Conservation (phyloP, 2,329 filamentous ascomycete species). For the Rasamsonia emersonii region DNA sequence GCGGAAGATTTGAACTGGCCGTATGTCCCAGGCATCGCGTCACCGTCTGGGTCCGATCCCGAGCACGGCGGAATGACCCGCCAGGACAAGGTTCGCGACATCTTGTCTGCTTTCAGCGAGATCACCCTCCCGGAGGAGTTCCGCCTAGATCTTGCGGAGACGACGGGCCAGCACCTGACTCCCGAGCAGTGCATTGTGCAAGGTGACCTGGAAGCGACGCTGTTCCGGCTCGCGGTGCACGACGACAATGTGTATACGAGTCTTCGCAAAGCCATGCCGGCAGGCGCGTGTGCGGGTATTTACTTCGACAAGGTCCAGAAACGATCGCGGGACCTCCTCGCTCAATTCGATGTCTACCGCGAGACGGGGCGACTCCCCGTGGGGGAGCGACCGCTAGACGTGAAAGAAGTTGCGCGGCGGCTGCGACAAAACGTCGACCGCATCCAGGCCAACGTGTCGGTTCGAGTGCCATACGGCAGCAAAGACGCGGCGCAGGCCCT, state of each 20-base stretch:
- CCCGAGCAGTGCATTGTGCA: constrained; percentile 37
- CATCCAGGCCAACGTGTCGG: constrained; percentile 24
- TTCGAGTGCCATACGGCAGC: constrained; percentile 27
- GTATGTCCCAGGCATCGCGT: constrained; percentile 16
- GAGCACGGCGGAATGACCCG: constrained; percentile 22
- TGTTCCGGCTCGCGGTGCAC: constrained; percentile 37
- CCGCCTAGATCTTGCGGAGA: constrained; percentile 30
- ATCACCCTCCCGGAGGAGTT: constrained; percentile 34
- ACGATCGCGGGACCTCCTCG: constrained; percentile 24
- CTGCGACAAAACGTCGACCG: constrained; percentile 22
- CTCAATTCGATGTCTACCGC: constrained; percentile 33
- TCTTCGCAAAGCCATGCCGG: constrained; percentile 35
- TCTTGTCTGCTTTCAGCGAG: constrained; percentile 37
- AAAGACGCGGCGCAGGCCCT: constrained; percentile 31
- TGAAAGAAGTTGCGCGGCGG: constrained; percentile 24
- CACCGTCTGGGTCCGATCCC: background rate
- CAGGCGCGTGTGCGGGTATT: constrained; percentile 32
- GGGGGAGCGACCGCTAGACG: constrained; percentile 15
- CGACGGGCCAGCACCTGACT: constrained; percentile 22
- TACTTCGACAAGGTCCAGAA: constrained; percentile 37
- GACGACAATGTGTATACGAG: constrained; percentile 34
- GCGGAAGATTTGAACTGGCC: constrained; percentile 27
- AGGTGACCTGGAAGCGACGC: constrained; percentile 36
- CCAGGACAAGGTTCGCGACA: constrained; percentile 33
- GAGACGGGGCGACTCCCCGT: constrained; percentile 20